Conservation (phyloP, 345 rosid species). For the Syzygium oleosum region DNA sequence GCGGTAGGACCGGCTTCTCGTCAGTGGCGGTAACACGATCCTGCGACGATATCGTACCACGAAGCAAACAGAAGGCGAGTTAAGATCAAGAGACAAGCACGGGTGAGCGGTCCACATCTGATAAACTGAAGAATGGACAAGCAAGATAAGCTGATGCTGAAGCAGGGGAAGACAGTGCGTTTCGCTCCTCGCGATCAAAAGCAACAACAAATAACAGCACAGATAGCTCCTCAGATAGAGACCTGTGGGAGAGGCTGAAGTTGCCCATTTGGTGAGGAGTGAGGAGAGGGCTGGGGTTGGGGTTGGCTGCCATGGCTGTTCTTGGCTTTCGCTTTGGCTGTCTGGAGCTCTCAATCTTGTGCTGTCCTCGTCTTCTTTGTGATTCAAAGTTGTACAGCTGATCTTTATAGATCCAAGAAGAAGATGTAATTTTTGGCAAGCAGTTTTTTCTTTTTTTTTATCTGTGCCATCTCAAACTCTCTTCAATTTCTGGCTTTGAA, state of each 20-base stretch:
- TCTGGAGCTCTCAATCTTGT: neutral
- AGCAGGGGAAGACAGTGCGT: neutral
- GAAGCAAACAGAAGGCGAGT: neutral
- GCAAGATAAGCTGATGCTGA: neutral
- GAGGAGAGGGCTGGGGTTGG: slow-evolving; percentile 9
- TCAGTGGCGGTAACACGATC: slow-evolving; percentile 14
- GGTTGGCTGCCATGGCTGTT: neutral
- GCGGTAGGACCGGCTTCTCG: slow-evolving; percentile 19
- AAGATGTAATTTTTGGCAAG: neutral
- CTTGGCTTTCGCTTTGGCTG: neutral
- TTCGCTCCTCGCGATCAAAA: neutral
- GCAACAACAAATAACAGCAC: neutral
- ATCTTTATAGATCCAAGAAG: neutral
- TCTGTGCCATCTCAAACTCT: no score
- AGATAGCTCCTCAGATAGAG: neutral
- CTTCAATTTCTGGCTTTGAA: no score
- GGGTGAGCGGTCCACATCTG: neutral
- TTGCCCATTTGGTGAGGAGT: slow-evolving; percentile 16
- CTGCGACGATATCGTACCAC: neutral
- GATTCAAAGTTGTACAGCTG: neutral
- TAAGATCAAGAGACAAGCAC: neutral
- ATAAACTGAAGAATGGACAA: neutral
- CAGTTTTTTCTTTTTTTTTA: neutral
- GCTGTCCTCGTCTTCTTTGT: neutral
- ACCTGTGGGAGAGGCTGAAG: slow-evolving; percentile 20